These are phyloP conservation scores for Fusarium falciforme DNA, from an alignment of 2,329 filamentous ascomycete species.

Conservation along the genomic window DNA sequence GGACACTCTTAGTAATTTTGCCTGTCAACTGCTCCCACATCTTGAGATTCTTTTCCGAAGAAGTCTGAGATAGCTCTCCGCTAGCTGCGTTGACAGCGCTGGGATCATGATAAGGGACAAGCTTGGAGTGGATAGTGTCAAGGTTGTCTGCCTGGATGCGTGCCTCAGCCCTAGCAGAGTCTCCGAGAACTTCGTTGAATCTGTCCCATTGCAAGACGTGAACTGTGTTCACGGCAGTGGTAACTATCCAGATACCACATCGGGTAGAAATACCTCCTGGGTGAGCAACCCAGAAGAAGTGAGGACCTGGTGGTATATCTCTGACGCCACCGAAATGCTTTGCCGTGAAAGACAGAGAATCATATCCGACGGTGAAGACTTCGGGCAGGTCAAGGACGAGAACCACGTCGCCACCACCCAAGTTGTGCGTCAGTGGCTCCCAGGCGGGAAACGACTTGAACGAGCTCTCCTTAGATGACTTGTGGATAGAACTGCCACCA, in stretches of 20 bases:
- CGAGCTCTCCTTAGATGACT: background rate
- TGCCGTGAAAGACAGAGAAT: slow-evolving; percentile 61
- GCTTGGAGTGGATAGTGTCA: slow-evolving; percentile 51
- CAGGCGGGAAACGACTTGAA: slow-evolving; percentile 2
- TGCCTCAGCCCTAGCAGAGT: slow-evolving; percentile 60
- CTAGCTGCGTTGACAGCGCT: slow-evolving; percentile 36
- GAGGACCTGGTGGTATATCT: slow-evolving; percentile 65
- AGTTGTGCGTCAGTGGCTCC: slow-evolving; percentile 40
- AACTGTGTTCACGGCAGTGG: slow-evolving; percentile 48
- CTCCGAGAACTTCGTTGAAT: slow-evolving; percentile 64
- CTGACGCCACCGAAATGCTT: slow-evolving; percentile 64
- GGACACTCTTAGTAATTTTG: slow-evolving; percentile 57
- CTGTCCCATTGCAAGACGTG: slow-evolving; percentile 67
- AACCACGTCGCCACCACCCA: slow-evolving; percentile 62
- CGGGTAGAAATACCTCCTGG: slow-evolving; percentile 60
- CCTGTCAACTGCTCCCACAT: slow-evolving; percentile 66
- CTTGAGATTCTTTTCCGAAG: slow-evolving; percentile 42
- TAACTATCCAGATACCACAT: slow-evolving; percentile 68
- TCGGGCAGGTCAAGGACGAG: slow-evolving; percentile 64
- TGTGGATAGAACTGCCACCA: background rate
- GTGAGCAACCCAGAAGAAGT: slow-evolving; percentile 70
- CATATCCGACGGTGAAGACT: slow-evolving; percentile 64
- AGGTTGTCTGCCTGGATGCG: slow-evolving; percentile 58
- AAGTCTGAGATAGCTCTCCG: slow-evolving; percentile 31
- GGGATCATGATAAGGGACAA: slow-evolving; percentile 59